Evolutionary conservation across 148 eudicot species (phyloP).

Genomic region (Rhododendron williamsianum): DNA sequence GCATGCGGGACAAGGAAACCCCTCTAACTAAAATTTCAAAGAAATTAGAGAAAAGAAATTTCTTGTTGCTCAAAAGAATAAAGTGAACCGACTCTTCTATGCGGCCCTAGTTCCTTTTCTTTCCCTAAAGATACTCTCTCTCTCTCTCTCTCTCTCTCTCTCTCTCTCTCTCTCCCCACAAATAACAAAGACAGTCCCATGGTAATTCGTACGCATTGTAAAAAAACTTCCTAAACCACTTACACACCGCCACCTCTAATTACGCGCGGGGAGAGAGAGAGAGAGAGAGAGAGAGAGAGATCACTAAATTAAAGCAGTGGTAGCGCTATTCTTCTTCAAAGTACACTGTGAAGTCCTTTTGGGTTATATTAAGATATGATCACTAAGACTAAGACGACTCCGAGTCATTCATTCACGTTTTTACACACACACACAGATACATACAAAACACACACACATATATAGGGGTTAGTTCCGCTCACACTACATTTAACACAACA

Average conservation of each 20-base stretch:
- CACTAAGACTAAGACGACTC: background rate
- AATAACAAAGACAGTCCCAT: background rate
- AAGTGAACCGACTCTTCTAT: background rate
- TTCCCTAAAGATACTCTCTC: conserved; percentile 1
- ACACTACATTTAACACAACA: no score
- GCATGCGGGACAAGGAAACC: conserved; percentile 7
- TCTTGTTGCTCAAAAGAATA: background rate
- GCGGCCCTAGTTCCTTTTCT: background rate
- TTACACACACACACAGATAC: background rate
- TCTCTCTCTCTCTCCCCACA: no score
- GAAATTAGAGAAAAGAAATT: no score
- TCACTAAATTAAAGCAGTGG: background rate
- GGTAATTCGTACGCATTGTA: background rate
- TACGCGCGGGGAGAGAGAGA: background rate
- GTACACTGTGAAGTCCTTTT: background rate
- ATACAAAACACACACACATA: background rate
- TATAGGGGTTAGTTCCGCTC: no score
- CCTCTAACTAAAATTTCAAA: background rate
- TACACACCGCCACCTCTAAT: background rate
- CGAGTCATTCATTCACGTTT: background rate
- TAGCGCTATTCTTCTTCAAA: background rate
- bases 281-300: background rate
- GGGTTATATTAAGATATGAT: background rate
- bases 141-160: no score
- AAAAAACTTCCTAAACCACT: background rate